phyloP scores from a whole-genome alignment of 164 flowering plant species.

The Amborella trichopoda region DNA sequence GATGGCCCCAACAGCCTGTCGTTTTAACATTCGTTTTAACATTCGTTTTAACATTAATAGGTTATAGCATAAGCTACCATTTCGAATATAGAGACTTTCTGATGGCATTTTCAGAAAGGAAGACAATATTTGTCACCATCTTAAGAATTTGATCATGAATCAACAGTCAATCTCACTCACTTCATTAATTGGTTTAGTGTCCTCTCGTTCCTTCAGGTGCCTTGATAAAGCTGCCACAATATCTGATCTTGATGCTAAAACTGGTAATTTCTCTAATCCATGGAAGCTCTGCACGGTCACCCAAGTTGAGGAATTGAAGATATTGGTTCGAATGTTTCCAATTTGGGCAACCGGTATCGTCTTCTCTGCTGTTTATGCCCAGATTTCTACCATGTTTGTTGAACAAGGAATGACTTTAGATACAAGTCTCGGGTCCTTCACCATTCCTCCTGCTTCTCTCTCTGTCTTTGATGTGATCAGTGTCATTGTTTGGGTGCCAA shows the following conservation, averaged over 20 bases:
- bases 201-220: conserved; percentile 29
- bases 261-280: conserved; percentile 40
- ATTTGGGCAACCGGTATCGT: conserved; percentile 85
- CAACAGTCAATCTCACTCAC: background rate
- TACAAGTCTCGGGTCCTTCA: conserved; percentile 54
- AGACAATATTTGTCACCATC: background rate
- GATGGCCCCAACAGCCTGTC: too few species aligned
- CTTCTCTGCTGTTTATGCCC: conserved; percentile 78
- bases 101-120: background rate
- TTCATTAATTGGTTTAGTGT: too few species aligned
- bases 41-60: background rate
- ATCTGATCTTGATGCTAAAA: conserved; percentile 37
- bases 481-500: conserved; percentile 78
- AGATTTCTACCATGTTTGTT: conserved; percentile 83
- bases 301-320: conserved; percentile 81
- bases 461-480: conserved; percentile 73
- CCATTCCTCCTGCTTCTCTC: conserved; percentile 77
- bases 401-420: conserved; percentile 81
- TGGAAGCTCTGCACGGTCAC: conserved; percentile 84
- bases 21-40: background rate
- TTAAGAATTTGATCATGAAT: background rate
- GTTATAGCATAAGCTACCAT: background rate
- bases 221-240: conserved; percentile 73
- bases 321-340: conserved; percentile 80
- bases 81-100: background rate